Evolutionary conservation across 108 stramenopile genomes (phyloP), one percentile per base, ranked within the genome.

Genomic region (Conticribra weissflogii): DNA sequence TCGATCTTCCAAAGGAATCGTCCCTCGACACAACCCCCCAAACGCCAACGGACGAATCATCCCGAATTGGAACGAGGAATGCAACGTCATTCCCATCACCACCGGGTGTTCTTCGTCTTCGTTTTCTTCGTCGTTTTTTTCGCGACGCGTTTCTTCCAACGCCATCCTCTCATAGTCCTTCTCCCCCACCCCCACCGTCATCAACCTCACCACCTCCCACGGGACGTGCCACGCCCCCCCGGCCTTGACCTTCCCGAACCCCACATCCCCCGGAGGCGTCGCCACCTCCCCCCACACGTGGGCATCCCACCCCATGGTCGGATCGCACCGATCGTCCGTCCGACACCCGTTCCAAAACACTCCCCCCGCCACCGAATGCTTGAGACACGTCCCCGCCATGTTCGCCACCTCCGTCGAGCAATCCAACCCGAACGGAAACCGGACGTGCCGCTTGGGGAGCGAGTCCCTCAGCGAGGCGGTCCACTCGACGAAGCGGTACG

Each of bases 201-300:
- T 61, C 52, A 65, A 55, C n/a, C 23, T 23, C n/a, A 83, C 24
- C 30, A 83, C 53, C 28, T 78, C 78, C 21, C 85, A 49, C 3
- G 67, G 81, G 33, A 68, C 46, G 79, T 94, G 88, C 52, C 76
- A 62, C 0, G 88, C 66, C 14, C 50, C 67, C 14, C 89, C 88
- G 12, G 86, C 79, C 70, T 85, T 73, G 9, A 73, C 41, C 55
- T 91, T 94, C 47, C 72, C 67, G 71, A 83, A 94, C 1, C 92
- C 92, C 9, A 86, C 80, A 71, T 91, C 88, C 29, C 89, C 89
- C 12, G 89, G 92, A 31, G 92, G 88, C 5, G 86, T 86, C 0
- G 90, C 88, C 51, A 89, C 54, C 72, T 94, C 87, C 24, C 84
- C 63, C 29, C 71, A 63, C 17, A 62, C 31, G 64, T 81, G 59